A percentile compares a stretch with the other conserved stretches of the same genome.
Conservation (phyloP, 2,329 filamentous ascomycete species). For the Claviceps monticola region DNA sequence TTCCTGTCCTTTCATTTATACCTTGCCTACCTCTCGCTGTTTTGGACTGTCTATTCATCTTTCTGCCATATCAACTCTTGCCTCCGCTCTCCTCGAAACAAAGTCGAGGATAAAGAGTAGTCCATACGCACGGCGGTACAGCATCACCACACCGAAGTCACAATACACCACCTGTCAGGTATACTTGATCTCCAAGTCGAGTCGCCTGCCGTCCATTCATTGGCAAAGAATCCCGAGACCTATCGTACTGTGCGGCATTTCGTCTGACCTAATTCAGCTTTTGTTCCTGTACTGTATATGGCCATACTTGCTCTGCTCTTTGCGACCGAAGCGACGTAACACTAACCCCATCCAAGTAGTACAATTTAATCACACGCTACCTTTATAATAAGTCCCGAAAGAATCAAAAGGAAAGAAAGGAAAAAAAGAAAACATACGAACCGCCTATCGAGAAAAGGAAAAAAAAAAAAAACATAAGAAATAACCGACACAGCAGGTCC, state of each 20-base stretch:
- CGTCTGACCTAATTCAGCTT: conserved; percentile 1
- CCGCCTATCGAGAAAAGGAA: neutral
- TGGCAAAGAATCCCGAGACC: conserved; percentile 13
- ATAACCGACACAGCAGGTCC: neutral
- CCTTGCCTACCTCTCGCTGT: neutral
- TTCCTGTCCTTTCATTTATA: conserved; percentile 28
- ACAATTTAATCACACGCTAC: neutral
- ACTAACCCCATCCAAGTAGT: conserved; percentile 1
- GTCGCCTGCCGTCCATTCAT: conserved; percentile 30
- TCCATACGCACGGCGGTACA: conserved; percentile 16
- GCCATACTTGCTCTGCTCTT: conserved; percentile 5
- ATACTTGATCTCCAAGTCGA: conserved; percentile 2
- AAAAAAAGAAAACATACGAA: neutral
- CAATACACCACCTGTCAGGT: conserved; percentile 6
- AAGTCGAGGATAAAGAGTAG: conserved; percentile 1
- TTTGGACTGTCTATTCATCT: neutral
- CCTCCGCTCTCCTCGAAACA: too few species aligned
- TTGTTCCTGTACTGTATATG: conserved; percentile 9
- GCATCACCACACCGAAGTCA: conserved; percentile 15
- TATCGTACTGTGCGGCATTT: conserved; percentile 6
- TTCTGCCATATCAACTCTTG: neutral
- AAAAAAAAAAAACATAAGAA: neutral
- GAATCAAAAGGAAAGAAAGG: neutral
- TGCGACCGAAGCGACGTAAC: conserved; percentile 7
- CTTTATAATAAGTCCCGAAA: neutral